Percentiles rank a stretch among this genome's conserved stretches.
Conservation (phyloP, 2,329 filamentous ascomycete genomes). For the Dothistroma pini region DNA sequence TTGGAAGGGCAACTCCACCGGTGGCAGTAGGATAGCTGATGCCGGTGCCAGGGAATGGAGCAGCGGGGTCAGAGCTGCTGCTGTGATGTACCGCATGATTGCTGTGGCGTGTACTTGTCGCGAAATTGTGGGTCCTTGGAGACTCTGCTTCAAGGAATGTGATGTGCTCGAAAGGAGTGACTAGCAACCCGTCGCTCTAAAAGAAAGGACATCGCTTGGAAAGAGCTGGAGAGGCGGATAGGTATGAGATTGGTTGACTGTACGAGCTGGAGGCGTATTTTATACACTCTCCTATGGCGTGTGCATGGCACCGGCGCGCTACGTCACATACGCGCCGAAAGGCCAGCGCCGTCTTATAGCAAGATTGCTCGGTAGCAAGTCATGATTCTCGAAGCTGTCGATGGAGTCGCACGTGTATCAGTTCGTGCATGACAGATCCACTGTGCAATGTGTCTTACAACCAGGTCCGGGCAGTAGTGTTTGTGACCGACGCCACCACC, state of each 20-base stretch:
- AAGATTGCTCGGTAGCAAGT: neutral
- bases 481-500: neutral
- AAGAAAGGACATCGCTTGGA: neutral
- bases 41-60: conserved; percentile 6
- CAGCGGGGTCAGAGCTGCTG: conserved; percentile 8
- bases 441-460: neutral
- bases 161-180: neutral
- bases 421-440: neutral
- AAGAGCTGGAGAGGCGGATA: neutral
- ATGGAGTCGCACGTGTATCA: neutral
- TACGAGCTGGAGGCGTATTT: neutral
- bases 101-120: conserved; percentile 1
- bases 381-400: neutral
- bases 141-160: conserved; percentile 3
- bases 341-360: no score
- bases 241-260: neutral
- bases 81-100: conserved; percentile 19
- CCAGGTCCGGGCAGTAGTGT: neutral
- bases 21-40: conserved; percentile 10
- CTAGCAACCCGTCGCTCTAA: conserved; percentile 1
- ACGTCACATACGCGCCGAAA: no score
- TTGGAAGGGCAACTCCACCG: conserved; percentile 7
- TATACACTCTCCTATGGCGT: neutral
- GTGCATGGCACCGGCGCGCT: neutral
- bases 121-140: neutral